Conservation (phyloP, 2,329 filamentous ascomycete genomes). For the Verticillium nubilum region DNA sequence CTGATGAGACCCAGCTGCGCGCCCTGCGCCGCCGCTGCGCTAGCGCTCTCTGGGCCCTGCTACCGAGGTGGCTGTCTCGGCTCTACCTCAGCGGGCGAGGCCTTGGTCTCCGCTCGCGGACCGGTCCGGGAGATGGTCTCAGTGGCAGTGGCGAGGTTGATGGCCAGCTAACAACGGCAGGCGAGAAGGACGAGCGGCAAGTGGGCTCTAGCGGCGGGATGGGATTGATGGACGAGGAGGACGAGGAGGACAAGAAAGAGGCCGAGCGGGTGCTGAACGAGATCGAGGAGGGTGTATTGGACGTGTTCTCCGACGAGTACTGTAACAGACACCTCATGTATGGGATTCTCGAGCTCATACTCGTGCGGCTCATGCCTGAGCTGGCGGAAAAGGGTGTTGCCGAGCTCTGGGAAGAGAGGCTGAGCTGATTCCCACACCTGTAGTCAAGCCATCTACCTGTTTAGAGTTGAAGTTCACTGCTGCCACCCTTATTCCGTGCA, state of each 20-base stretch:
- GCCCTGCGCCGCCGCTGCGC: slow-evolving; percentile 64
- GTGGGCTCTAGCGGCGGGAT: slow-evolving; percentile 11
- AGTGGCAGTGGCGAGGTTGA: slow-evolving; percentile 10
- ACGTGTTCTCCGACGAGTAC: slow-evolving; percentile 74
- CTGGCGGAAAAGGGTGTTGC: slow-evolving; percentile 64
- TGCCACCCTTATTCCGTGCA: too few species aligned
- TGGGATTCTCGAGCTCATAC: slow-evolving; percentile 70
- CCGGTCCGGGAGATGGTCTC: slow-evolving; percentile 17
- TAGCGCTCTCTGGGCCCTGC: slow-evolving; percentile 45
- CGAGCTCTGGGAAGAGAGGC: slow-evolving; percentile 69
- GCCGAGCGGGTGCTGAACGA: slow-evolving; percentile 48
- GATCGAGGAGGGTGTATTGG: slow-evolving; percentile 60
- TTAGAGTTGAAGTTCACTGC: too few species aligned
- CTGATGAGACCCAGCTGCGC: slow-evolving; percentile 51
- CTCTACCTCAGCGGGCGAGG: slow-evolving; percentile 44
- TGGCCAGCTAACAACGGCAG: slow-evolving; percentile 12
- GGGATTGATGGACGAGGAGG: slow-evolving; percentile 1
- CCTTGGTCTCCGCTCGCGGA: slow-evolving; percentile 17
- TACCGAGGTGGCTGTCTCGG: slow-evolving; percentile 41
- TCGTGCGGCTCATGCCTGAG: slow-evolving; percentile 83
- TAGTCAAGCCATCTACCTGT: too few species aligned
- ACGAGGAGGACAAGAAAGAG: slow-evolving; percentile 22
- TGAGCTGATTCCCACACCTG: slow-evolving; percentile 32
- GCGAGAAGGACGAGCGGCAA: slow-evolving; percentile 1
- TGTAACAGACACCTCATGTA: slow-evolving; percentile 93